Conservation (phyloP, 2,329 filamentous ascomycete genomes). For the Trichoderma cornu-damae region DNA sequence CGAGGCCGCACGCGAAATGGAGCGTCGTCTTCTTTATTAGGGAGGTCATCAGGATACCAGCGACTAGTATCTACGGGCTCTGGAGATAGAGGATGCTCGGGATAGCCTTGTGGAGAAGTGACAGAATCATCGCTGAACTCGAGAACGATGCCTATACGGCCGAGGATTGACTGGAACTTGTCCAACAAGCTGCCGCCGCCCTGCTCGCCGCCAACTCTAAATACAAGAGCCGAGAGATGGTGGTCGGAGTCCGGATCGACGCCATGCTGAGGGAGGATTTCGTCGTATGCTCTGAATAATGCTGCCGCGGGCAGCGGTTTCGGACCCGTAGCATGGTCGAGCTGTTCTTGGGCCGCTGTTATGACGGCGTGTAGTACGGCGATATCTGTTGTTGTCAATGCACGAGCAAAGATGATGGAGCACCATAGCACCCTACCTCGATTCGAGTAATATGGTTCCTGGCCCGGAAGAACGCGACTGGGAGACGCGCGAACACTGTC, state of each 20-base stretch:
- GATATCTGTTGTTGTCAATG: constrained; percentile 57
- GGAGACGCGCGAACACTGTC: constrained; percentile 29
- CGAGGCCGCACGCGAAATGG: background rate
- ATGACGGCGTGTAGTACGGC: constrained; percentile 73
- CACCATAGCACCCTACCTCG: constrained; percentile 42
- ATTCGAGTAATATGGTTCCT: constrained; percentile 52
- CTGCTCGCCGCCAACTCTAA: constrained; percentile 66
- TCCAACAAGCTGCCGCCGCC: constrained; percentile 56
- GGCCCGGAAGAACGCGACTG: constrained; percentile 27
- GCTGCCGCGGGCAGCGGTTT: constrained; percentile 68
- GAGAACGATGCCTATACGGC: constrained; percentile 65
- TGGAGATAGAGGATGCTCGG: constrained; percentile 24
- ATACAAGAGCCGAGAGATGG: constrained; percentile 71
- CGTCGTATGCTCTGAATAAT: constrained; percentile 76
- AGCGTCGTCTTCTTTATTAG: background rate
- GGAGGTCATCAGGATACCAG: constrained; percentile 19
- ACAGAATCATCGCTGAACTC: constrained; percentile 47
- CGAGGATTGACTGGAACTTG: constrained; percentile 65
- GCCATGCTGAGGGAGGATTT: constrained; percentile 64
- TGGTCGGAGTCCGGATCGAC: constrained; percentile 68
- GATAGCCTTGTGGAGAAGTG: constrained; percentile 25
- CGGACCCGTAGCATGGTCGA: constrained; percentile 51
- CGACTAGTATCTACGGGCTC: constrained; percentile 22
- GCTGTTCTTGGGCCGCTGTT: constrained; percentile 60
- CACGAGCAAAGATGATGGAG: background rate